Evolutionary conservation across 495 filamentous ascomycete genomes (phyloP).

Genomic region (Beverwykella pulmonaria): DNA sequence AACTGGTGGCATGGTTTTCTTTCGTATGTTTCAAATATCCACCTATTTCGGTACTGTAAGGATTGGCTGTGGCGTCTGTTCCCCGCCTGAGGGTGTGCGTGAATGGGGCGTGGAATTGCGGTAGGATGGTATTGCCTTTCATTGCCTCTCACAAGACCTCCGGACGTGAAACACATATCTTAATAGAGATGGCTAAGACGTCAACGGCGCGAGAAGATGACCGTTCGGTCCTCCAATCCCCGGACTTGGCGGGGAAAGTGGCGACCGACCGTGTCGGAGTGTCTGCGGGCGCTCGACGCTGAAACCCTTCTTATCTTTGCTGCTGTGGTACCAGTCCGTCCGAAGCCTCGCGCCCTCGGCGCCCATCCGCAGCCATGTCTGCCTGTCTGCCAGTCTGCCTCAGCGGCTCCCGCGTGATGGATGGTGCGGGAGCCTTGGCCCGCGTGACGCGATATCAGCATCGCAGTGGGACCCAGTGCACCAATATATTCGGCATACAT

Average conservation of each 20-base stretch:
- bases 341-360: neutral
- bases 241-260: neutral
- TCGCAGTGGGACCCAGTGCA: neutral
- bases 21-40: no score
- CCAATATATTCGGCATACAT: neutral
- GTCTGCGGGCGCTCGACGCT: neutral
- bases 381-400: neutral
- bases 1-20: no score
- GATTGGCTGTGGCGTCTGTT: neutral
- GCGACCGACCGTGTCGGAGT: neutral
- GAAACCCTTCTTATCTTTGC: neutral
- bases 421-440: neutral
- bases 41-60: no score
- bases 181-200: neutral
- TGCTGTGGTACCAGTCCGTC: neutral
- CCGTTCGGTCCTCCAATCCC: no score
- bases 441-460: constrained; percentile 7
- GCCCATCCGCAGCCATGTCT: neutral
- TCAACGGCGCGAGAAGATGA: no score
- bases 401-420: neutral
- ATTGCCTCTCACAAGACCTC: neutral
- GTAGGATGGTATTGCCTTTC: neutral
- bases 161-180: neutral
- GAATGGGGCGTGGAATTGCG: neutral
- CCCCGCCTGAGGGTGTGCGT: neutral